phyloP scores from a whole-genome alignment of 1,139 yeast species.

The Magnusiomyces magnusii region DNA sequence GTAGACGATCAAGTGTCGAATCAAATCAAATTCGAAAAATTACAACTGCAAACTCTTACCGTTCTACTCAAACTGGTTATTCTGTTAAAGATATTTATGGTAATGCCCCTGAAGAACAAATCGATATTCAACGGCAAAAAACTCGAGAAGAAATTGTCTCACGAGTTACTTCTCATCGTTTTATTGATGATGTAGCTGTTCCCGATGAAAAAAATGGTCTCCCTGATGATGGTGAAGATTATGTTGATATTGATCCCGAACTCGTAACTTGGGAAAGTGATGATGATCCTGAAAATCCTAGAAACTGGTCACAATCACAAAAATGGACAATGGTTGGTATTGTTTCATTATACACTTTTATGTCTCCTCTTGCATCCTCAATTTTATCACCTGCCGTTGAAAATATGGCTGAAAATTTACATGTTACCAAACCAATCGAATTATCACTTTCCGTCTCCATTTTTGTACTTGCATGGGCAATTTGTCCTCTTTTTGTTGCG shows the following conservation, averaged over 20 bases:
- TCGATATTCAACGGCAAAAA: constrained; percentile 8
- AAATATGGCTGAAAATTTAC: constrained; percentile 43
- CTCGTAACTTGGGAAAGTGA: constrained; percentile 41
- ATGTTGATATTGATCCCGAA: constrained; percentile 49
- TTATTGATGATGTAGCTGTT: constrained; percentile 13
- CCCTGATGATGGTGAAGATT: constrained; percentile 41
- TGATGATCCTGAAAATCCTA: constrained; percentile 52
- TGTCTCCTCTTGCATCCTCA: constrained; percentile 46
- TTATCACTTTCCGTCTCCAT: constrained; percentile 54
- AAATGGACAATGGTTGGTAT: constrained; percentile 51
- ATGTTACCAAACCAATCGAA: constrained; percentile 36
- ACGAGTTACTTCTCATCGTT: neutral
- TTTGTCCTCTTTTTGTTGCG: constrained; percentile 64
- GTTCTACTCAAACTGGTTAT: constrained; percentile 1
- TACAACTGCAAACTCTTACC: neutral
- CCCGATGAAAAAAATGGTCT: constrained; percentile 10
- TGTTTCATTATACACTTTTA: constrained; percentile 42
- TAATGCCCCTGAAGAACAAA: constrained; percentile 6
- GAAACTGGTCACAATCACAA: constrained; percentile 32
- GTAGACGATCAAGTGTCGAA: neutral
- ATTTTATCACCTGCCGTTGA: constrained; percentile 50
- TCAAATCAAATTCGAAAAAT: neutral
- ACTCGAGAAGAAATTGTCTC: constrained; percentile 3
- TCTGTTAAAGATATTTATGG: constrained; percentile 12
- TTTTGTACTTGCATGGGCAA: constrained; percentile 60